Evolutionary conservation across 2,329 filamentous ascomycete genomes (phyloP).

Genomic region (Alternaria novae-zelandiae): DNA sequence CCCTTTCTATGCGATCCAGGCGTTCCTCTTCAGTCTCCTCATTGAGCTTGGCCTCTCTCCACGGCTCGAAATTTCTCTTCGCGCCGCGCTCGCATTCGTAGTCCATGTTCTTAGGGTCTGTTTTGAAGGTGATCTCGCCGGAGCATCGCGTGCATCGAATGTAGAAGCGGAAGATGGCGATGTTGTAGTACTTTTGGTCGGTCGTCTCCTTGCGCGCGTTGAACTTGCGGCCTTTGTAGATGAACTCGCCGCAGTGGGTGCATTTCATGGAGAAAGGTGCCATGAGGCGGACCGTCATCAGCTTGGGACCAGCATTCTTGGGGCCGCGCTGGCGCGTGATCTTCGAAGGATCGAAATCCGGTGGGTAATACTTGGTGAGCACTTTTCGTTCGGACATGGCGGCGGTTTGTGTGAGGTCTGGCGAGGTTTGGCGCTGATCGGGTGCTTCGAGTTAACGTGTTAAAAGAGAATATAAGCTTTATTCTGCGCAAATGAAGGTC

Average conservation of each 20-base stretch:
- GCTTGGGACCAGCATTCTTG: constrained; percentile 76
- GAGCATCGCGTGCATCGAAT: constrained; percentile 84
- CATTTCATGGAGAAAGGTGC: constrained; percentile 84
- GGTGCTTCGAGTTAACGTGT: background rate
- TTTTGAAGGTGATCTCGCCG: constrained; percentile 89
- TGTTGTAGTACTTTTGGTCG: constrained; percentile 86
- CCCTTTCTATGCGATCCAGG: constrained; percentile 80
- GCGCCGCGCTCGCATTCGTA: constrained; percentile 83
- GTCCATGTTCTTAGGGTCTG: constrained; percentile 94
- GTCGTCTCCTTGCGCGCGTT: constrained; percentile 93
- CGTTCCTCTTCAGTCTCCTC: constrained; percentile 88
- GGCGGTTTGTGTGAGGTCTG: constrained; percentile 22
- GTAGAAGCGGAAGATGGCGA: constrained; percentile 89
- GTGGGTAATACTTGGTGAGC: constrained; percentile 69
- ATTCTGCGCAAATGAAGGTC: background rate
- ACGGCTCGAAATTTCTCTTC: constrained; percentile 91
- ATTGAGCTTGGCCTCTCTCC: constrained; percentile 71
- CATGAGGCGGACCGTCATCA: constrained; percentile 90
- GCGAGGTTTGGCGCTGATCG: background rate
- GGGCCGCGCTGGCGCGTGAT: constrained; percentile 72
- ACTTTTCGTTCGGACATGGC: constrained; percentile 88
- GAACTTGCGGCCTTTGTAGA: constrained; percentile 93
- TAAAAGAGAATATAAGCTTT: background rate
- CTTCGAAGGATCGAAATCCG: constrained; percentile 88
- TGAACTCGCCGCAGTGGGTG: constrained; percentile 75